Base-by-base conservation (phyloP, 2,329 filamentous ascomycete species). In the Xylariaceae sp. region DNA sequence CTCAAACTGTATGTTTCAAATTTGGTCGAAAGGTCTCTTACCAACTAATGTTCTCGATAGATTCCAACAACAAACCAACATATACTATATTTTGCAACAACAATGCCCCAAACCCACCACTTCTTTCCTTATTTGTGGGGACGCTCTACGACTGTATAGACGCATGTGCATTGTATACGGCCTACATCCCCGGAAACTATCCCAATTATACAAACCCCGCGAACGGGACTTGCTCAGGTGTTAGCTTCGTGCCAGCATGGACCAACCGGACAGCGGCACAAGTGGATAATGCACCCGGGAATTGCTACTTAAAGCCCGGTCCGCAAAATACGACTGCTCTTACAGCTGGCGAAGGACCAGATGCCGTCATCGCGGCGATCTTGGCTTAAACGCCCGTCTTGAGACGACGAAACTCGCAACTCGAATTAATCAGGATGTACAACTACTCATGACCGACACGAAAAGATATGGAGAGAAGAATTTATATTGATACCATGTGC, bases 81-180 rank as follows among this genome's bases (percentile, higher is more conserved):
- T 75, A 67, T 55, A 68, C 60, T 22, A 66, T 73, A 42, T 67
- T 66, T 55, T 74, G 72, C 64, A 70, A 73, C 49, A 61, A 55
- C 22, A 67, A 75, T 49, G 61, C 71, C 4, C 58, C 64, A 3
- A 64, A 65, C 37, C 16, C 47, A 1, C 66, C 68, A 1, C 45
- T 75, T 3, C 57, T 66, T 44, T 67, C 67, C 0, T 56, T 75
- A 6, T 75, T 74, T 53, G 64, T 67, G 5, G 60, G 64, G 40
- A 63, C 67, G 52, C 71, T 75, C 37, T 57, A 66, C 55, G 64
- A 65, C 22, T 75, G 72, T 59, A 73, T 75, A 55, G 71, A 75
- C 50, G 70, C 71, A 8, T 75, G 72, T 57, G 68, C 69, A 7
- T 62, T 64, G 4, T 75, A 65, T 41, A 59, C 61, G 7, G 53